Conservation (phyloP, 306 rosid species). For the Sphenostylis stenocarpa region DNA sequence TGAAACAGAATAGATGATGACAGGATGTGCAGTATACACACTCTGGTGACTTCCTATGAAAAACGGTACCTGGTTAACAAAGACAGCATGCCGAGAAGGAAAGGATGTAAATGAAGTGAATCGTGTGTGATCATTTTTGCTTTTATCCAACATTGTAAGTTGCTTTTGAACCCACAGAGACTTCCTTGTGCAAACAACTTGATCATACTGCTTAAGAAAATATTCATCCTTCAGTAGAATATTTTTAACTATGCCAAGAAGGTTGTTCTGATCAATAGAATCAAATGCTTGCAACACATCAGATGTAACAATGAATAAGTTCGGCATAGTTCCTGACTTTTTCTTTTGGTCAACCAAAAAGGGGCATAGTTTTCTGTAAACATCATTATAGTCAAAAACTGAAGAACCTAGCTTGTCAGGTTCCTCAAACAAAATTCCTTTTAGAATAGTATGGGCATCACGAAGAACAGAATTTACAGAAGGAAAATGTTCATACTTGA, state of each 20-base stretch:
- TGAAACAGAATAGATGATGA: not conserved
- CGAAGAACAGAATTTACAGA: slow-evolving; percentile 75
- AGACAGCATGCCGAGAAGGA: slow-evolving; percentile 45
- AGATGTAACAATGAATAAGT: slow-evolving; percentile 62
- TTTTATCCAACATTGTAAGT: slow-evolving; percentile 40
- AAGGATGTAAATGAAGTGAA: slow-evolving; percentile 37
- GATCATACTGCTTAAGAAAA: slow-evolving; percentile 51
- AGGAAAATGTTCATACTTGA: slow-evolving; percentile 42
- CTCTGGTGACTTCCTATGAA: not conserved
- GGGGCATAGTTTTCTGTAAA: slow-evolving; percentile 64
- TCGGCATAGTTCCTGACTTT: slow-evolving; percentile 41
- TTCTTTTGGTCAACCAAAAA: slow-evolving; percentile 55
- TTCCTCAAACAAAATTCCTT: slow-evolving; percentile 58
- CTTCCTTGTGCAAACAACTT: slow-evolving; percentile 59
- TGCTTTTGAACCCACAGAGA: slow-evolving; percentile 68
- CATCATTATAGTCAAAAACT: slow-evolving; percentile 86
- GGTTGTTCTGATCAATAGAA: slow-evolving; percentile 75
- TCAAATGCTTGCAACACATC: slow-evolving; percentile 90
- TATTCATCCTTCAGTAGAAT: slow-evolving; percentile 52
- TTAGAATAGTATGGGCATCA: slow-evolving; percentile 66
- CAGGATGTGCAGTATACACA: not conserved
- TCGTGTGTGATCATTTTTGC: slow-evolving; percentile 25
- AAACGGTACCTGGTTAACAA: slow-evolving; percentile 63
- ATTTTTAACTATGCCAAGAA: slow-evolving; percentile 60
- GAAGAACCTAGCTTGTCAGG: slow-evolving; percentile 83